phyloP scores from a whole-genome alignment of 2,329 filamentous ascomycete genomes.

The Colletotrichum melonis region DNA sequence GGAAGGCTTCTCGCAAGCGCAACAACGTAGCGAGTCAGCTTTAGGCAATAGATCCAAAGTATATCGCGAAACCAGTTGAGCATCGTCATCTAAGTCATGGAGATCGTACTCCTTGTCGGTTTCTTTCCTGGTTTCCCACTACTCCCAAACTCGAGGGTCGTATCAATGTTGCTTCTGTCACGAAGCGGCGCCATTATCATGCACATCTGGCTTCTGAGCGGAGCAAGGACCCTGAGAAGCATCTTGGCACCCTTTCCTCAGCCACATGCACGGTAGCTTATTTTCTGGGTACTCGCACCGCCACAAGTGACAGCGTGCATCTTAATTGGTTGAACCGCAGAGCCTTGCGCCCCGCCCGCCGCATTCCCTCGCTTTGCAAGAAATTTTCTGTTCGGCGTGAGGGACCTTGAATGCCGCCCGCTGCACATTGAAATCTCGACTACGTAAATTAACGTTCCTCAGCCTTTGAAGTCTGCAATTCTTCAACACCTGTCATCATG shows the following conservation, averaged over 20 bases:
- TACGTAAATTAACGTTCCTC: slow-evolving; percentile 34
- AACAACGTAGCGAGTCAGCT: background rate
- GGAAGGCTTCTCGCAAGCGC: background rate
- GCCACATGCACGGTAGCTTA: slow-evolving; percentile 20
- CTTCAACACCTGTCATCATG: slow-evolving; percentile 50
- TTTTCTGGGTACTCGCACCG: slow-evolving; percentile 15
- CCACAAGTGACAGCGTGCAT: background rate
- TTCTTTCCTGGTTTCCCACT: too few relatives aligned
- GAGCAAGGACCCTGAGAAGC: slow-evolving; percentile 13
- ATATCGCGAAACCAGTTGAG: background rate
- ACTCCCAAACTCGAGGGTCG: background rate
- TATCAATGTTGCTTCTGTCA: background rate
- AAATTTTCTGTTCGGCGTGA: slow-evolving; percentile 27
- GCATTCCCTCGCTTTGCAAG: slow-evolving; percentile 4
- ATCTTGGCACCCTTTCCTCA: background rate
- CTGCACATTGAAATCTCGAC: slow-evolving; percentile 16
- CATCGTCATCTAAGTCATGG: background rate
- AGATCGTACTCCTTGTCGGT: background rate
- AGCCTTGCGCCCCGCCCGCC: slow-evolving; percentile 24
- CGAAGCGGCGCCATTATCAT: background rate
- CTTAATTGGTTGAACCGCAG: background rate
- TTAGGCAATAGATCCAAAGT: background rate
- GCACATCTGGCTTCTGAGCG: background rate
- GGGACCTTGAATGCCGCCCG: slow-evolving; percentile 14
- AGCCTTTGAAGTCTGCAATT: background rate